Percentiles rank a stretch among this genome's conserved stretches.
phyloP scores from a whole-genome alignment of 805 yeast genomes.

The Candida boleticola region DNA sequence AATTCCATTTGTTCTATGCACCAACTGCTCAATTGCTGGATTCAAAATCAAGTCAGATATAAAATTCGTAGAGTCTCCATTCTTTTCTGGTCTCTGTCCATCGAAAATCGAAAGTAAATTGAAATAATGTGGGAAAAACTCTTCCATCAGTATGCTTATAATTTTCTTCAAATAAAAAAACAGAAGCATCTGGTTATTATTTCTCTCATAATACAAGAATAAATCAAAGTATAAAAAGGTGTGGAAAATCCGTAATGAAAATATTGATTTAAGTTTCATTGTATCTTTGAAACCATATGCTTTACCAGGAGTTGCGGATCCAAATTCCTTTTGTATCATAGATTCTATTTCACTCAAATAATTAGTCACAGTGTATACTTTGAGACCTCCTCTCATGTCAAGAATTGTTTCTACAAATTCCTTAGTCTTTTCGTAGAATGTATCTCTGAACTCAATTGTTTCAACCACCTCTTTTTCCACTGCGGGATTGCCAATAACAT shows the following conservation, averaged over 20 bases:
- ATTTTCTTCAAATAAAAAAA: conserved; percentile 15
- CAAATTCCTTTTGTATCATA: not conserved
- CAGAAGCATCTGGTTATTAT: conserved; percentile 6
- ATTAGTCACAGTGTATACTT: conserved; percentile 7
- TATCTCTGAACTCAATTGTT: not conserved
- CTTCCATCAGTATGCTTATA: conserved; percentile 9
- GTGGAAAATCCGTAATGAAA: conserved; percentile 11
- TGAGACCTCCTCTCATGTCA: conserved; percentile 3
- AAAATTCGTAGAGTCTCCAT: not conserved
- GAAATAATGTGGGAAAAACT: conserved; percentile 10
- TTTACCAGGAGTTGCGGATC: conserved; percentile 1
- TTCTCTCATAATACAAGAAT: conserved; percentile 13
- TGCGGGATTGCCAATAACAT: conserved; percentile 3
- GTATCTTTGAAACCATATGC: conserved; percentile 4
- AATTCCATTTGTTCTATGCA: conserved; percentile 12
- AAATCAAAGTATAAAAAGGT: conserved; percentile 12
- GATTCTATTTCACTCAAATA: conserved; percentile 12
- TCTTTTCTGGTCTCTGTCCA: not conserved
- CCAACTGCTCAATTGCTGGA: not conserved
- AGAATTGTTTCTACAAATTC: conserved; percentile 5
- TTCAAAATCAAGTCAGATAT: not conserved
- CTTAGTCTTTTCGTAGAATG: conserved; percentile 1
- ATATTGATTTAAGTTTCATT: conserved; percentile 5
- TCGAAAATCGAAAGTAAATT: conserved; percentile 10
- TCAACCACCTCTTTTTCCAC: conserved; percentile 3